phyloP scores from a whole-genome alignment of 352 stramenopile genomes.

The Lagenidium sp. region DNA sequence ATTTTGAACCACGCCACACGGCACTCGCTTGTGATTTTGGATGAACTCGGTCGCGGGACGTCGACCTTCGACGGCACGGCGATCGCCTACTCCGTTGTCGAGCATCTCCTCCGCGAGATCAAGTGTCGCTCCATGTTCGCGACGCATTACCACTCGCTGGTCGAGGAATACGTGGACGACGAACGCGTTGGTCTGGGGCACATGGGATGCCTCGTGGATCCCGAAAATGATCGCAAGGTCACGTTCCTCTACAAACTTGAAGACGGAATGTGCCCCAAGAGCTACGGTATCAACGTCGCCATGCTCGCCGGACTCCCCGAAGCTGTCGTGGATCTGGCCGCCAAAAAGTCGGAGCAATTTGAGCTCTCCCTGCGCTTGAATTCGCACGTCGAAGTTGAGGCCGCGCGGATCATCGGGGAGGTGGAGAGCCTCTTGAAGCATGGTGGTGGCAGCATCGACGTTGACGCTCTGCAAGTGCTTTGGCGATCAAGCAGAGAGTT shows the following conservation, averaged over 20 bases:
- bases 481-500: too few relatives aligned
- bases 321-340: slow-evolving; percentile 90
- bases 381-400: slow-evolving; percentile 19
- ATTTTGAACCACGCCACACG: slow-evolving; percentile 94
- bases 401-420: slow-evolving; percentile 9
- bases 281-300: slow-evolving; percentile 99
- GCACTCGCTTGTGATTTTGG: slow-evolving; percentile 96
- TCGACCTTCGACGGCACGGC: slow-evolving; percentile 98
- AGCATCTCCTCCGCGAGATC: slow-evolving; percentile 82
- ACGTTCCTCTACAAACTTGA: slow-evolving; percentile 99
- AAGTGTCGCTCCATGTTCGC: slow-evolving; percentile 97
- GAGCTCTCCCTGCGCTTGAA: slow-evolving; percentile 55
- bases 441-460: slow-evolving; percentile 11
- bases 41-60: slow-evolving; percentile 98
- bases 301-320: slow-evolving; percentile 95
- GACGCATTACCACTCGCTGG: slow-evolving; percentile 97
- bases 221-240: slow-evolving; percentile 88
- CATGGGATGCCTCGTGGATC: slow-evolving; percentile 79
- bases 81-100: slow-evolving; percentile 96
- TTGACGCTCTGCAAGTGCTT: slow-evolving; percentile 8
- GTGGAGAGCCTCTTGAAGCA: slow-evolving; percentile 9
- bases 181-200: slow-evolving; percentile 58
- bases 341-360: slow-evolving; percentile 89
- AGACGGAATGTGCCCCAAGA: slow-evolving; percentile 95
- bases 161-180: slow-evolving; percentile 75